These are phyloP conservation scores for Starmerella potacharoeniae DNA, from an alignment of 805 yeast genomes.

Conservation along the genomic window DNA sequence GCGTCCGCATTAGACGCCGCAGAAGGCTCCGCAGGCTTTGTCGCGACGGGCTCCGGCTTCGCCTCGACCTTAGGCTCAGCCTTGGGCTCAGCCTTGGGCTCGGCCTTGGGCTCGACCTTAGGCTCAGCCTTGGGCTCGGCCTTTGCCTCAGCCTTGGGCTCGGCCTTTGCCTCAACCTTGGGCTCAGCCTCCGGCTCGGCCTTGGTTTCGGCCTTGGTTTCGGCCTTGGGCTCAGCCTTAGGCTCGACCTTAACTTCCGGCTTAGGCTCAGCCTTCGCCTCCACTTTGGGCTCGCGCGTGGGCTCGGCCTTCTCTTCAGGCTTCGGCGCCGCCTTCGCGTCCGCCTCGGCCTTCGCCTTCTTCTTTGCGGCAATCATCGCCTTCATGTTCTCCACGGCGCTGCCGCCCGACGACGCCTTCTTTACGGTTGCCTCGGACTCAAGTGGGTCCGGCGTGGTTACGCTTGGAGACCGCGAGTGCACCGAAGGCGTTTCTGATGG, in stretches of 20 bases:
- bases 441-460: neutral
- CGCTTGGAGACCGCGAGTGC: neutral
- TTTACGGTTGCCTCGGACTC: constrained; percentile 3
- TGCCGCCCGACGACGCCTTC: constrained; percentile 9
- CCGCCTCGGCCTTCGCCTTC: constrained; percentile 15
- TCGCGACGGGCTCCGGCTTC: constrained; percentile 6
- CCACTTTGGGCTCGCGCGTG: constrained; percentile 1
- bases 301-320: constrained; percentile 6
- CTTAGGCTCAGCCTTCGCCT: neutral
- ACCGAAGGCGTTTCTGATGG: neutral
- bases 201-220: constrained; percentile 6
- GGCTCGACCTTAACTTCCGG: constrained; percentile 8
- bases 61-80: constrained; percentile 4
- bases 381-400: constrained; percentile 12
- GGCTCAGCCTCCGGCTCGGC: constrained; percentile 16
- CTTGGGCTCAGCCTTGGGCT: constrained; percentile 8
- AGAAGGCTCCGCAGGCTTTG: neutral
- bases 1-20: neutral
- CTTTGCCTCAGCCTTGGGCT: constrained; percentile 13
- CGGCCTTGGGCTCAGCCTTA: neutral
- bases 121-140: constrained; percentile 2
- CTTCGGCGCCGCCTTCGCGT: constrained; percentile 3
- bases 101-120: constrained; percentile 11
- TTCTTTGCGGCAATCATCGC: constrained; percentile 11
- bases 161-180: constrained; percentile 2